Evolutionary conservation across 1,284 basidiomycete species (phyloP), one percentile per base, ranked within the genome.

Genomic region (Puccinia triticina): DNA sequence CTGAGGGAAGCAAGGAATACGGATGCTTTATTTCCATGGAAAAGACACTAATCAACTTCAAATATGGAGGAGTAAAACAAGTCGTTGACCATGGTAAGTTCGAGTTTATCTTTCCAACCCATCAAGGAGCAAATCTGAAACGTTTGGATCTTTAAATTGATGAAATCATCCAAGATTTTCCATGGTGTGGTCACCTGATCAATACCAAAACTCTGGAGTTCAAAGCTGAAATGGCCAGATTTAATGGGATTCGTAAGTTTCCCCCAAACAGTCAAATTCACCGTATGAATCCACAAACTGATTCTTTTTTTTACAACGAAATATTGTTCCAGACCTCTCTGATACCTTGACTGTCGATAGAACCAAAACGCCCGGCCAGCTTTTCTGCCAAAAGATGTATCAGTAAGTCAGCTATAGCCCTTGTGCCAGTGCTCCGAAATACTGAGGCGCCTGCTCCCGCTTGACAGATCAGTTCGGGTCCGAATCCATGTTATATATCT

Each of bases 41-140:
- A 67, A 99, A 99, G 88, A 97, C 94, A 0, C 86, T 97, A 80
- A 90, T 92, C 23, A 97, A 95, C 86, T 96, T 96, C 87, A 91
- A 93, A 84, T 89, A 91, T 43, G 32, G 83, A 10, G 90, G 89
- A 78, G 87, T 85, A 16, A 74, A 82, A 5, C 84, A 64, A 69
- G 83, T 87, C 84, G 26, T 87, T 86, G 81, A 87, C 85, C 73
- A 84, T 82, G 84, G 80, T 83, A 79, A 72, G 83, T 64, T 8
- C 7, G 74, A 2, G 23, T 64, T 64, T 37, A 16, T 64, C 10
- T 1, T 14, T 43, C 21, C 34, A n/a, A 40, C 37, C 37, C 12
- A n/a, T n/a, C n/a, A 40, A 66, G 16, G 12, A 40, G 37, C 21
- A 3, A 78, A 29, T 59, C n/a, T 29, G 8, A 40, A 40, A 66